Percentiles rank a stretch among this genome's conserved stretches.
Evolutionary conservation across 805 yeast genomes (phyloP).

Genomic region (Maudiozyma saulgeensis): DNA sequence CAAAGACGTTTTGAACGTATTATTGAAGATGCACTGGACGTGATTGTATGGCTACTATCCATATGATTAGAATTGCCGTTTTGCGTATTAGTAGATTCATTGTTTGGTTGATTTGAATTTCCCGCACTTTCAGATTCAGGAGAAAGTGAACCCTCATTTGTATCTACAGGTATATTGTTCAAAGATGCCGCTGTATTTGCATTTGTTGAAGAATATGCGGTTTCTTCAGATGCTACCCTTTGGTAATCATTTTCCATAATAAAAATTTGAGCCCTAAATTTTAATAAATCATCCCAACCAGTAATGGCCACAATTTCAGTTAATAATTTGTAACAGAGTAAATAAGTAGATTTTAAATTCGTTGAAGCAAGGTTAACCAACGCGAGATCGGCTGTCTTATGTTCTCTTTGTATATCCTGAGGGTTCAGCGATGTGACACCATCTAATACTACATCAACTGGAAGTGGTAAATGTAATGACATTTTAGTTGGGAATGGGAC

Average conservation of each 20-base stretch:
- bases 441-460: constrained; percentile 60
- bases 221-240: constrained; percentile 19
- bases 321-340: constrained; percentile 48
- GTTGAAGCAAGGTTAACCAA: constrained; percentile 60
- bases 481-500: constrained; percentile 33
- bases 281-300: constrained; percentile 64
- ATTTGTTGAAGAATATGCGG: constrained; percentile 4
- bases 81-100: too few species aligned
- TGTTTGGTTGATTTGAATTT: not conserved
- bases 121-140: not conserved
- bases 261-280: constrained; percentile 52
- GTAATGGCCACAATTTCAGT: constrained; percentile 56
- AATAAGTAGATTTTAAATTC: constrained; percentile 50
- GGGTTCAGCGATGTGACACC: constrained; percentile 63
- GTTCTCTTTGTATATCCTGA: constrained; percentile 55
- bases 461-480: constrained; percentile 60
- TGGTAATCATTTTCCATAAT: constrained; percentile 58
- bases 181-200: constrained; percentile 4
- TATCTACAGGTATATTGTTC: not conserved
- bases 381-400: constrained; percentile 51
- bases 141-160: not conserved
- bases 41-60: not conserved
- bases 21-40: constrained; percentile 11
- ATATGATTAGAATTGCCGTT: not conserved
- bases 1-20: constrained; percentile 58